phyloP scores from a whole-genome alignment of 2,329 filamentous ascomycete species.

The Neopestalotiopsis clavispora region DNA sequence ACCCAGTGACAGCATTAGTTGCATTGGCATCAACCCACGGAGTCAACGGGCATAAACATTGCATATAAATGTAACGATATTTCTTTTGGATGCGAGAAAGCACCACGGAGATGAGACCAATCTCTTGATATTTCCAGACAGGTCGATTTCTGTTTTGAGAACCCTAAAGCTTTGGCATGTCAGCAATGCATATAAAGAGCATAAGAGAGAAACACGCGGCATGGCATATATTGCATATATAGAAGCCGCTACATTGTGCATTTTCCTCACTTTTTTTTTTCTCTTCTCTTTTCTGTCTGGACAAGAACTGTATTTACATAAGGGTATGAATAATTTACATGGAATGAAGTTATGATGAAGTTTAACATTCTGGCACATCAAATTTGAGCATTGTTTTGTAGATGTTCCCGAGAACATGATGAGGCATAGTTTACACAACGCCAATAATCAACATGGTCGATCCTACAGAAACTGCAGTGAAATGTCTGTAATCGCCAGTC shows the following conservation, averaged over 20 bases:
- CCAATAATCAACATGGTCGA: too few relatives aligned
- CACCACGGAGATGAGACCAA: neutral
- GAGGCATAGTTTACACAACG: too few relatives aligned
- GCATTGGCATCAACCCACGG: conserved; percentile 51
- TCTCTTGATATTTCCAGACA: neutral
- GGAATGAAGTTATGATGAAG: neutral
- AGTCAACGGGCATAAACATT: conserved; percentile 13
- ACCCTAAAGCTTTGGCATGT: neutral
- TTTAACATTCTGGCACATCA: neutral
- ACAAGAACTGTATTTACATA: too few relatives aligned
- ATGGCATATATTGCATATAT: neutral
- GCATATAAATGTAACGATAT: neutral
- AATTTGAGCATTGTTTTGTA: neutral
- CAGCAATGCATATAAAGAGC: neutral
- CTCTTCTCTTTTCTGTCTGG: neutral
- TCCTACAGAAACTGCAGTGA: too few relatives aligned
- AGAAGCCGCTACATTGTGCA: neutral
- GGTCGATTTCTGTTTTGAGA: neutral
- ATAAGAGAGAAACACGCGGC: neutral
- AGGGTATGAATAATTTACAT: neutral
- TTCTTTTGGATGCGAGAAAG: neutral
- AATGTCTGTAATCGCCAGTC: too few relatives aligned
- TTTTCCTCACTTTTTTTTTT: neutral
- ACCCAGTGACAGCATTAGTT: conserved; percentile 67
- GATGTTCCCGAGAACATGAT: too few relatives aligned